Base-by-base conservation (phyloP, 2,329 filamentous ascomycete species). In the Biscogniauxia marginata region DNA sequence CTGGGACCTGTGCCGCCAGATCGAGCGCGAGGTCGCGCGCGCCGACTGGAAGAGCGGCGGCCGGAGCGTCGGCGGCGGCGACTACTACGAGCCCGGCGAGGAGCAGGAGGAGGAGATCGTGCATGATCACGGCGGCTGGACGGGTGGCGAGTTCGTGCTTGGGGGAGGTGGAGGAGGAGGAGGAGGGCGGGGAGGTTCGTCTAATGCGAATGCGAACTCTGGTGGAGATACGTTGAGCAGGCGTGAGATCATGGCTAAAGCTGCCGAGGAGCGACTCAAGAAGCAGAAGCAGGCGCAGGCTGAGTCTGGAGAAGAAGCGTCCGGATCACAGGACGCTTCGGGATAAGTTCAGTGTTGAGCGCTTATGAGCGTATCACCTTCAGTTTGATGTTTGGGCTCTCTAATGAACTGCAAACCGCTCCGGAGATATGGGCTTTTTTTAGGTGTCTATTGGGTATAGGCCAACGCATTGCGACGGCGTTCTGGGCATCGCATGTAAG, bases 1-100 rank as follows among this genome's bases (percentile, higher is more conserved):
- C 69, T 98, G 95, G 93, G 84, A 91, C 52, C 73, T 99, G 66
- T 96, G 90, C 63, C 87, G 86, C 64, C 82, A 88, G 77, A 96
- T 97, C 67, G 93, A 98, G 78, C 81, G 82, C 50, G 93, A 97
- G 77, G 93, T 97, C 3, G 87, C 89, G 55, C 78, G 77, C 49
- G 89, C 84, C 16, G 92, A 97, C 76, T 96, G 90, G 87, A 87
- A 80, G 67, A 80, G 81, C 21, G 85, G 86, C 0, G 93, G 93
- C 0, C 76, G 81, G 52, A 84, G 79, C 4, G 73, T 93, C 2
- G 85, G 85, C 77, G 75, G 88, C 78, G 71, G 85, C 77, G 79
- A 84, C 76, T 73, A 81, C 74, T 83, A 81, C 45, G 80, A 84
- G 63, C 77, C 80, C 59, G 73, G 74, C 19, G 83, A 81, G 44